phyloP scores from a whole-genome alignment of 208 protist genomes.

The Acanthamoeba royreba region DNA sequence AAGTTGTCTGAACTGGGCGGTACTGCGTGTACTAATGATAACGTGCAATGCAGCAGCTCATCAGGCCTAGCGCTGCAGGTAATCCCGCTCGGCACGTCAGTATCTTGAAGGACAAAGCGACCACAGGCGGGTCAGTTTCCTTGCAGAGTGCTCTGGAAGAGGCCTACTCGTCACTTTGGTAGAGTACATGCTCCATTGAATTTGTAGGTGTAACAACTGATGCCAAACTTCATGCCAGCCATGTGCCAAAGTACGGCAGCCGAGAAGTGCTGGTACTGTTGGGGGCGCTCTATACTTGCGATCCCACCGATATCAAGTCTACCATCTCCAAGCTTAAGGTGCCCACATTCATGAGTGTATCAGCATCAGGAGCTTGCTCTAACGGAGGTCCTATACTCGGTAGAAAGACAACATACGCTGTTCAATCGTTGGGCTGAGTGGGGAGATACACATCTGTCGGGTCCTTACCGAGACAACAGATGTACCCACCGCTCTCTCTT shows the following conservation, averaged over 20 bases:
- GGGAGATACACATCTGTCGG: slow-evolving; percentile 73
- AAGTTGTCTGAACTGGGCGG: slow-evolving; percentile 76
- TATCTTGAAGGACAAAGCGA: slow-evolving; percentile 29
- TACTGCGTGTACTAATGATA: not conserved
- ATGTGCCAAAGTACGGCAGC: slow-evolving; percentile 77
- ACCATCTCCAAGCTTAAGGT: slow-evolving; percentile 70
- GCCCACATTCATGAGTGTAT: not conserved
- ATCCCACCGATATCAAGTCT: slow-evolving; percentile 76
- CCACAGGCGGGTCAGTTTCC: slow-evolving; percentile 73
- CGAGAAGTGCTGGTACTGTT: slow-evolving; percentile 80
- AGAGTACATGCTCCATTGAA: not conserved
- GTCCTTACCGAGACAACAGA: slow-evolving; percentile 63
- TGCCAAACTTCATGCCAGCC: slow-evolving; percentile 17
- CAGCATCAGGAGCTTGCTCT: not conserved
- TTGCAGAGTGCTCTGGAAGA: slow-evolving; percentile 80
- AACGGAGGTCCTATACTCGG: too few relatives aligned
- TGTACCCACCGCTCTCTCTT: slow-evolving; percentile 8
- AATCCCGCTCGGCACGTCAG: slow-evolving; percentile 49
- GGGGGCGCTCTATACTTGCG: slow-evolving; percentile 70
- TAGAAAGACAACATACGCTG: slow-evolving; percentile 52
- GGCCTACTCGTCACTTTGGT: slow-evolving; percentile 65
- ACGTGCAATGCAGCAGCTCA: not conserved
- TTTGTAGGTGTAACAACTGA: not conserved
- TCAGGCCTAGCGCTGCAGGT: not conserved
- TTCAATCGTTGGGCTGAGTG: slow-evolving; percentile 71